Evolutionary conservation across 2,329 filamentous ascomycete species (phyloP), one percentile per base, ranked within the genome.

Genomic region (Penicillium expansum): DNA sequence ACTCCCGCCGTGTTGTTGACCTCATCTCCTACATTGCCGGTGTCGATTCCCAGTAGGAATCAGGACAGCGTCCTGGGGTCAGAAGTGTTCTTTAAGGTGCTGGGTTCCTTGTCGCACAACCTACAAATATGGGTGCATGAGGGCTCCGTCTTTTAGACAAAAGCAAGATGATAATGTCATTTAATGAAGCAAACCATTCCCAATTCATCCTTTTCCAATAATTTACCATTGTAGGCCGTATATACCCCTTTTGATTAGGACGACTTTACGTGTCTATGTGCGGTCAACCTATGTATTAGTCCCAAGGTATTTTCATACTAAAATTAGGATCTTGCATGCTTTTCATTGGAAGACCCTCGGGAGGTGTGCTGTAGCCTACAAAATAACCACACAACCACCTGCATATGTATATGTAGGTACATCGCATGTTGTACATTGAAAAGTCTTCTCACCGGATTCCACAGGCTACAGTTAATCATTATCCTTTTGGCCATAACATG

Each of bases 1-100:
- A 99, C 89, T 95, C 90, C 79, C 92, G 92, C 83, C 94, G 90
- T 86, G 90, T 92, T 73, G 82, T 92, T 69, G 90, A 94, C 81
- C 89, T 94, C 71, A 75, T 79, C 63, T 61, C 83, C 80, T 89
- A 92, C 83, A 84, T 92, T 72, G 82, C 89, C 79, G 90, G 90
- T 84, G 87, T 88, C 65, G 90, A 92, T 71, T 74, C 76, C 75
- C 67, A 70, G 67, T 77, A 76, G 68, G 67, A 74, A 74, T 72
- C 64, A 74, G 69, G 67, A 64, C 66, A 52, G 65, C 66, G 58
- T 55, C 57, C 63, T 59, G 64, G 66, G 60, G 60, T 66, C 51
- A 73, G 67, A 62, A 75, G 72, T 67, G 62, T 70, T 62, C 69
- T 75, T 27, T 76, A 64, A 71, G 52, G 58, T 51, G 38, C 49